Evolutionary conservation across 306 rosid species (phyloP), one percentile per base, ranked within the genome.

Genomic region (Vigna reflexopilosa): DNA sequence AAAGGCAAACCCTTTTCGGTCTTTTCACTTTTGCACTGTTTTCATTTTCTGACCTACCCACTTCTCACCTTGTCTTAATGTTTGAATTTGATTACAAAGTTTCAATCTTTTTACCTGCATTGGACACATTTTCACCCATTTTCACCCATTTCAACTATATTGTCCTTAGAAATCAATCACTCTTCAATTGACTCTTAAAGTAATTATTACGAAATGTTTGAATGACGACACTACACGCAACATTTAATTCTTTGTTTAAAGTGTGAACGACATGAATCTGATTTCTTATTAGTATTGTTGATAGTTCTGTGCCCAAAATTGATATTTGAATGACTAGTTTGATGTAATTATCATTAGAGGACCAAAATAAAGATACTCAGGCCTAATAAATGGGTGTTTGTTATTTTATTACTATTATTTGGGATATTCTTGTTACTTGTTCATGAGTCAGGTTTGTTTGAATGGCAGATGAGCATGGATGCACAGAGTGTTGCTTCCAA

Each of bases 381-480:
- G 67, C 0, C 70, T 58, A 5, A 49, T 6, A 13, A 49, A 49
- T 49, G 17, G 1, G 5, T 15, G 17, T 15, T 58, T 47, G 16
- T 16, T 30, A 22, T 52, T 19, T 15, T 56, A 28, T 28, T 42
- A 14, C 8, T 68, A 17, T 28, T 48, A 34, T 75, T 77, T 61
- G 49, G 22, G 19, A 19, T 65, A 48, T 59, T 74, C 11, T 36
- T 78, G 69, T 78, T 32, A 47, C 74, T 70, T 38, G 28, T 70
- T 66, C 22, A 24, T 66, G 79, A 72, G 59, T 63, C 42, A n/a
- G 58, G 72, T 77, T 73, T 59, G 54, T 59, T 58, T 86, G 82
- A 48, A 81, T 86, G 77, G 3, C 90, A 95, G 99, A 86, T 93
- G 55, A 90, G 85, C 76, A 84, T 56, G 82, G 90, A 91, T 38